A percentile compares a stretch with the other conserved stretches of the same genome.
Conservation (phyloP, 2,329 filamentous ascomycete genomes). For the Periglandula ipomoeae region DNA sequence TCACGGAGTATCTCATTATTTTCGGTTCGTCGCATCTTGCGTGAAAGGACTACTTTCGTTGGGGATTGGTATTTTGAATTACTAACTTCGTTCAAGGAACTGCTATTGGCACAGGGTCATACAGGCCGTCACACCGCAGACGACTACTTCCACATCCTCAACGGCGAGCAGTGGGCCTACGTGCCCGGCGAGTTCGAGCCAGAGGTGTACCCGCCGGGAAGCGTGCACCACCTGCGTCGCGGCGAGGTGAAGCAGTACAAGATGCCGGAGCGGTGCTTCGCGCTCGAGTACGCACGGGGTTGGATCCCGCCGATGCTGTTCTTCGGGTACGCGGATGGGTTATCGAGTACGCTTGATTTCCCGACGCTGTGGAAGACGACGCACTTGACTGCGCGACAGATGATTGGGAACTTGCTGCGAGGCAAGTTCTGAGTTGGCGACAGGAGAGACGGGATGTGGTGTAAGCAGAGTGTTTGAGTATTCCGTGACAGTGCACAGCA, state of each 20-base stretch:
- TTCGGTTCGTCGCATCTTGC: constrained; percentile 51
- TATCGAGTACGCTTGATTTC: constrained; percentile 75
- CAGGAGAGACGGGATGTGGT: not conserved
- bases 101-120: constrained; percentile 73
- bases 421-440: constrained; percentile 54
- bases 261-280: constrained; percentile 69
- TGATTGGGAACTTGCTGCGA: constrained; percentile 60
- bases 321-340: constrained; percentile 77
- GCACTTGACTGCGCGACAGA: constrained; percentile 64
- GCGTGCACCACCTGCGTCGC: constrained; percentile 61
- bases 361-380: constrained; percentile 77
- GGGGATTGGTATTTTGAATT: no score
- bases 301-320: constrained; percentile 92
- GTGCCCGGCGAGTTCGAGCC: constrained; percentile 56
- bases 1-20: constrained; percentile 86
- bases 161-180: constrained; percentile 69
- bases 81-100: constrained; percentile 46
- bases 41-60: no score
- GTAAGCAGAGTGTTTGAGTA: not conserved
- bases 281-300: constrained; percentile 73
- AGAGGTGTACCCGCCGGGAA: constrained; percentile 61
- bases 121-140: constrained; percentile 82
- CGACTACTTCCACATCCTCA: constrained; percentile 90
- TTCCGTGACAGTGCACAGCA: no score
- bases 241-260: constrained; percentile 74